A percentile compares a stretch with the other conserved stretches of the same genome.
Evolutionary conservation across 2,329 filamentous ascomycete genomes (phyloP).

Genomic region (Exophiala xenobiotica): DNA sequence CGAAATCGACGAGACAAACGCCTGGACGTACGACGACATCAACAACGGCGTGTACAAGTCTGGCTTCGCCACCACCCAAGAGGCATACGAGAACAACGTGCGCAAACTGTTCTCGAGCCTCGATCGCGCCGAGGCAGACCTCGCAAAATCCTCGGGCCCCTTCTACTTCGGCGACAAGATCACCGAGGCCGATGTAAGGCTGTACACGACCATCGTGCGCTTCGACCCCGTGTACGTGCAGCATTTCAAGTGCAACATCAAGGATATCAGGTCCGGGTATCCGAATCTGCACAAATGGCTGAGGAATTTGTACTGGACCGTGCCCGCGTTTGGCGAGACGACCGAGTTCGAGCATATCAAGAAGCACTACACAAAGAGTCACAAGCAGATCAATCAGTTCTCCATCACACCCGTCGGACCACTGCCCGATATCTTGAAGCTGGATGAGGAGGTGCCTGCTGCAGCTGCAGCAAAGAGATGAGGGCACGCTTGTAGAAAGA

Average conservation of each 20-base stretch:
- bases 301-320: conserved; percentile 79
- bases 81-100: conserved; percentile 77
- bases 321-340: conserved; percentile 73
- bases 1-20: conserved; percentile 73
- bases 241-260: conserved; percentile 78
- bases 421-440: conserved; percentile 72
- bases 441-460: conserved; percentile 73
- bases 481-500: background rate
- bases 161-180: conserved; percentile 74
- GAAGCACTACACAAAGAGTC: conserved; percentile 68
- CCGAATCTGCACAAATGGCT: conserved; percentile 79
- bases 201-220: conserved; percentile 71
- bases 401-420: conserved; percentile 84
- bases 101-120: conserved; percentile 70
- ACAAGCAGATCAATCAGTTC: conserved; percentile 63
- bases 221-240: conserved; percentile 81
- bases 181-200: conserved; percentile 78
- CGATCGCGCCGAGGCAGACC: conserved; percentile 71
- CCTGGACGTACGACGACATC: conserved; percentile 71
- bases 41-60: conserved; percentile 57
- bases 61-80: conserved; percentile 81
- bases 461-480: conserved; percentile 36
- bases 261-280: conserved; percentile 81
- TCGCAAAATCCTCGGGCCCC: conserved; percentile 54
- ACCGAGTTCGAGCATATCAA: conserved; percentile 97